A percentile compares a stretch with the other conserved stretches of the same genome.
phyloP scores from a whole-genome alignment of 257 asterid genomes.

The Osmanthus fragrans region DNA sequence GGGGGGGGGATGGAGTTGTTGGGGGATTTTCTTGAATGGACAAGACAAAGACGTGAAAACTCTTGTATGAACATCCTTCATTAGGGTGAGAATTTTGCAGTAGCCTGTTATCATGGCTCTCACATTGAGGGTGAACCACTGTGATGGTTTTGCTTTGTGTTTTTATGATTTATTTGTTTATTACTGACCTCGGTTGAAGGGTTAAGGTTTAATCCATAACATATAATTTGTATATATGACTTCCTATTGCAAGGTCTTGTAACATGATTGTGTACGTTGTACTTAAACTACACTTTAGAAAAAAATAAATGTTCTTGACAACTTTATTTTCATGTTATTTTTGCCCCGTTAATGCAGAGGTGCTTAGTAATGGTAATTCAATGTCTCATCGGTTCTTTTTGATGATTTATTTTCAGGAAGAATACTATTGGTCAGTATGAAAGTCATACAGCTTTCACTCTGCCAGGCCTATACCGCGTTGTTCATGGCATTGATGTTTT shows the following conservation, averaged over 20 bases:
- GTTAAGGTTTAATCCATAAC: neutral
- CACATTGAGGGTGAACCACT: neutral
- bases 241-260: neutral
- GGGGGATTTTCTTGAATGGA: neutral
- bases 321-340: neutral
- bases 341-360: neutral
- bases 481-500: conserved; percentile 98
- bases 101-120: neutral
- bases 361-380: neutral
- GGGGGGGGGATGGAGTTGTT: neutral
- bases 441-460: conserved; percentile 83
- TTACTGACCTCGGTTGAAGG: neutral
- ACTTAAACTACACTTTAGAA: neutral
- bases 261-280: neutral
- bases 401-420: conserved; percentile 55
- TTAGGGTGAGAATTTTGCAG: neutral
- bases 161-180: neutral
- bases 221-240: neutral
- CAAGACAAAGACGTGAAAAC: neutral
- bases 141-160: neutral
- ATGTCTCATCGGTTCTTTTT: neutral
- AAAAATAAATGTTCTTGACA: neutral
- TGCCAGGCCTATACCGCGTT: conserved; percentile 89
- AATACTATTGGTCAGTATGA: conserved; percentile 93
- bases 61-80: neutral